Evolutionary conservation across 306 rosid genomes (phyloP).

Genomic region (Carpinus viminea): DNA sequence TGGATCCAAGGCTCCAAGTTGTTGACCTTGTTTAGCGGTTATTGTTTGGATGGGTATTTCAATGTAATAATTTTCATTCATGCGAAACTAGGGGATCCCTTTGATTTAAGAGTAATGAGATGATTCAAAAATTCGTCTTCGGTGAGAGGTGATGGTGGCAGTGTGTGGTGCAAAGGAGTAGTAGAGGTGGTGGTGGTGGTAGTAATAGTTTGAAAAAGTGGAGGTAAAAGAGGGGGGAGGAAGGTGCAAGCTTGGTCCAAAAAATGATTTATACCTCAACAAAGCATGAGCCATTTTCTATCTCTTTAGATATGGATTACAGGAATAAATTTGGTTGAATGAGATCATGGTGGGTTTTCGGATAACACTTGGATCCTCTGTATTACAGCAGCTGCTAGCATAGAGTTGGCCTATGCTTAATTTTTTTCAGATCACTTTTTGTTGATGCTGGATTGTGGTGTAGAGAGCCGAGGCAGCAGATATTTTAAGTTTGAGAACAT

Average conservation of each 20-base stretch:
- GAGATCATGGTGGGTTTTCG: too few relatives aligned
- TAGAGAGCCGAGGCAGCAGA: too few relatives aligned
- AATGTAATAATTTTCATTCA: not conserved
- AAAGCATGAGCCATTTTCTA: too few relatives aligned
- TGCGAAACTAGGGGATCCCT: not conserved
- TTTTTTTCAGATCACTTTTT: too few relatives aligned
- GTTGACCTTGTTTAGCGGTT: not conserved
- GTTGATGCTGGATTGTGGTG: too few relatives aligned
- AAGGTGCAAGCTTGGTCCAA: slow-evolving; percentile 10
- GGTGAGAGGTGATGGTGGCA: not conserved
- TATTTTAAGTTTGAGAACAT: too few relatives aligned
- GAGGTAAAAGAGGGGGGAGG: not conserved
- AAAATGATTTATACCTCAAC: too few relatives aligned
- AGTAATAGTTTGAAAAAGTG: not conserved
- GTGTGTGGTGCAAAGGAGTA: not conserved
- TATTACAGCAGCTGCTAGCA: too few relatives aligned
- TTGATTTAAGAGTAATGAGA: not conserved
- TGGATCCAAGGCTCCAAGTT: not conserved
- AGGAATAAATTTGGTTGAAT: too few relatives aligned
- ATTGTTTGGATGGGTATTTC: not conserved
- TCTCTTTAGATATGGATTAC: too few relatives aligned
- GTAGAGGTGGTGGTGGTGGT: not conserved
- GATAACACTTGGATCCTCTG: too few relatives aligned
- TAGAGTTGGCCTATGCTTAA: too few relatives aligned
- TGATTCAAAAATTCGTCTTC: not conserved